Base-by-base conservation (phyloP, 2,329 filamentous ascomycete genomes). In the Pseudogymnoascus sp. region DNA sequence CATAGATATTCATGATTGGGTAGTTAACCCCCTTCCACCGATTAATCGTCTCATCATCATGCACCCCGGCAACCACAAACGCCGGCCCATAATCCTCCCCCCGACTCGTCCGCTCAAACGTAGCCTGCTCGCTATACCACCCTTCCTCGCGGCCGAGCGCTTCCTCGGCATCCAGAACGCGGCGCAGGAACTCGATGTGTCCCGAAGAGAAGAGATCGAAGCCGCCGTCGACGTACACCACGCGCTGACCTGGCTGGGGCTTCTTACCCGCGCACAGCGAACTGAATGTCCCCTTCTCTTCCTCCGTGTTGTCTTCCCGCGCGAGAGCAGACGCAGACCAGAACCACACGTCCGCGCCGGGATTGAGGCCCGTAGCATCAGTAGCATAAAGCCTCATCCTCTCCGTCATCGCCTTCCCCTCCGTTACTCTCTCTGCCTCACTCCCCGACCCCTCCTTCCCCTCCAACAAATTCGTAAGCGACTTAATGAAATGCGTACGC, bases 1-100 rank as follows among this genome's bases (percentile, higher is more conserved):
- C 94, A 70, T 93, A 96, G 62, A 96, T 92, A 78, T 97, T 99
- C 94, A 99, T 99, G 77, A 99, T 97, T 27, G 94, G 94, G 73
- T 97, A 99, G 77, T 99, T 99, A 69, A 97, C 82, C 36, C 94
- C 93, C 77, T 97, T 97, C 89, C 92, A 95, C 70, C 88, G 80
- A 76, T 99, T 99, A 75, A 99, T 96, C 64, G 96, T 92, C 66
- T 88, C 86, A 73, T 99, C 94, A 70, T 96, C 90, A 75, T 99
- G 94, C 25, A 99, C 87, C 58, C 94, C 94, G 2, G 91, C 92
- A 45, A 97, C 85, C n/a, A 99, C 82, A 72, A 90, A 97, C 5
- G 87, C 88, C 0, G 92, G 91, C 0, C 84, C 80, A 70, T 95
- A 96, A 74, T 95, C 90, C 52, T 80, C 81, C 13, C 88, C 88